Base-by-base conservation (phyloP, 148 eudicot genomes). In the Camellia sinensis region DNA sequence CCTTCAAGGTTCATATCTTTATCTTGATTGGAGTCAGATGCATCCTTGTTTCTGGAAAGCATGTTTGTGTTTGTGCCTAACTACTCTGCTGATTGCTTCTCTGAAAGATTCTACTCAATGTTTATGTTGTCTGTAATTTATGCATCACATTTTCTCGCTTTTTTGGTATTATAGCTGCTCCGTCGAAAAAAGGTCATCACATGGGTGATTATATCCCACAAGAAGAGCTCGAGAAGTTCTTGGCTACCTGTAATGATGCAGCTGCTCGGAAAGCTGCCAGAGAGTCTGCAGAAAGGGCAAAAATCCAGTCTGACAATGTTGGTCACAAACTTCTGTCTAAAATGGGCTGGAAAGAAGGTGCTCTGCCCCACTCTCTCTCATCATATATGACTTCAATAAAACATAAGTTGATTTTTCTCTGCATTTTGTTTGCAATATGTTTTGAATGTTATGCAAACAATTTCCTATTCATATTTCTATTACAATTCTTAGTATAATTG, bases 281-380 rank as follows among this genome's bases (percentile, higher is more conserved):
- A 70, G 98, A 93, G 73, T 87, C 90, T 76, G 92, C 92, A 52
- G 92, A 91, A 11, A 93, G 57, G 86, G 87, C 92, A 29, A 92
- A 82, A 79, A 96, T 96, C 60, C 98, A 96, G 87, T 92, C 99
- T 78, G 99, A 96, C 87, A 96, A 96, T 83, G 94, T 96, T 72
- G 99, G 99, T 43, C 99, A 96, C 85, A 92, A 85, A 79, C 99
- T 96, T 80, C 79, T 96, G 73, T 93, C 98, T 0, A 96, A 96
- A 84, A 93, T 96, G 99, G 99, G 99, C 81, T 96, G 99, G 99
- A 96, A 83, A 88, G 99, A 96, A 94, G 99, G 99, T 93, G 69
- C 46, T 53, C 48, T 80, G 57, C 73, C 54, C 61, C 53, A 48
- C 13, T 21, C 63, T 10, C 41, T 22, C 6, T 15, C 60, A 43